A percentile compares a stretch with the other conserved stretches of the same genome.
Evolutionary conservation across 192 early-diverging fungal species (phyloP).

Genomic region (Lobosporangium transversale): DNA sequence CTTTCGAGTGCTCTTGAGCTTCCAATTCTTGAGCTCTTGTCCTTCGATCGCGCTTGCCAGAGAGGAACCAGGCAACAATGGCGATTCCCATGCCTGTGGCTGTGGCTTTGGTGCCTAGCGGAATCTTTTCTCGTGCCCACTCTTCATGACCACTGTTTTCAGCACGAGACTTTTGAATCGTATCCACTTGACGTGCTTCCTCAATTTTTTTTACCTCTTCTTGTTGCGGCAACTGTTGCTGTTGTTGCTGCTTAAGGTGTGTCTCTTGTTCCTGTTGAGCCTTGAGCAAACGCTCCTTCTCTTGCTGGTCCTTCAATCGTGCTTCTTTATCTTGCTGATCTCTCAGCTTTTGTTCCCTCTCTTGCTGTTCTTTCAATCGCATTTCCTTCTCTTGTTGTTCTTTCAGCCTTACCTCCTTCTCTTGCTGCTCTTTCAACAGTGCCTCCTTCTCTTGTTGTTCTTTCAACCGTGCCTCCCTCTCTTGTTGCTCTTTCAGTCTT

Average conservation of each 20-base stretch:
- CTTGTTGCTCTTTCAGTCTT: constrained; percentile 7
- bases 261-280: constrained; percentile 17
- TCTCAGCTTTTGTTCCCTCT: constrained; percentile 17
- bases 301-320: constrained; percentile 10
- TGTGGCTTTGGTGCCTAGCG: constrained; percentile 21
- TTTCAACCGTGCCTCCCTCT: constrained; percentile 15
- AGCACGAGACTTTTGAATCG: not conserved
- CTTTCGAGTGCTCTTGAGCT: not conserved
- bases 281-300: constrained; percentile 21
- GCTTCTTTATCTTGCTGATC: constrained; percentile 21
- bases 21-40: constrained; percentile 1
- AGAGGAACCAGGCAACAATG: constrained; percentile 38
- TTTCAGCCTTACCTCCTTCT: constrained; percentile 11
- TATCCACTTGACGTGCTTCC: not conserved
- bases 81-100: constrained; percentile 13
- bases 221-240: not conserved
- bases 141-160: not conserved
- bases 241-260: constrained; percentile 6
- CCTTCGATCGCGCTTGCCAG: constrained; percentile 41
- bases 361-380: constrained; percentile 12
- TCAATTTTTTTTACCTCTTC: not conserved
- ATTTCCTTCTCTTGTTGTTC: constrained; percentile 30
- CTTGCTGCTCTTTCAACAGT: constrained; percentile 22
- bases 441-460: constrained; percentile 29
- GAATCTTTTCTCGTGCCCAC: constrained; percentile 25